A percentile compares a stretch with the other conserved stretches of the same genome.
Evolutionary conservation across 2,329 filamentous ascomycete species (phyloP).

Genomic region (Pseudocercospora vitis): DNA sequence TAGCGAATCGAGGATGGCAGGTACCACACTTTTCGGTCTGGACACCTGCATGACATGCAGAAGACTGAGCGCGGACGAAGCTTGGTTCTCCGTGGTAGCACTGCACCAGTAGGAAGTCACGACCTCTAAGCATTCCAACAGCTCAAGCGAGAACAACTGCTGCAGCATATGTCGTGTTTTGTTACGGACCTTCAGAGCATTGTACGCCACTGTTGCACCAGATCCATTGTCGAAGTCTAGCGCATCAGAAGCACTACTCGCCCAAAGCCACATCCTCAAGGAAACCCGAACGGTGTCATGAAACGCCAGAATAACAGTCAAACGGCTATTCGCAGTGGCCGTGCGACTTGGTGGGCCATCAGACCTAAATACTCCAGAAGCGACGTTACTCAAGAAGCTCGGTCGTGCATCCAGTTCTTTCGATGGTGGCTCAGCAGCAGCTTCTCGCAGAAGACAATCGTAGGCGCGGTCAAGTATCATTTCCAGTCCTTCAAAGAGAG

Average conservation of each 20-base stretch:
- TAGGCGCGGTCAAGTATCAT: slow-evolving; percentile 86
- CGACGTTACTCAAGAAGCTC: slow-evolving; percentile 91
- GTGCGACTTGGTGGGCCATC: slow-evolving; percentile 70
- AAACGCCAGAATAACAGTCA: slow-evolving; percentile 93
- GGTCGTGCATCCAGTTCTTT: slow-evolving; percentile 73
- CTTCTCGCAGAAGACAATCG: slow-evolving; percentile 74
- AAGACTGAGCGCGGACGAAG: slow-evolving; percentile 72
- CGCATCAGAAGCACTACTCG: slow-evolving; percentile 61
- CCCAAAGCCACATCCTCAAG: slow-evolving; percentile 95
- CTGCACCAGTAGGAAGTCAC: slow-evolving; percentile 79
- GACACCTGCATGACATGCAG: slow-evolving; percentile 90
- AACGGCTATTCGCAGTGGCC: slow-evolving; percentile 83
- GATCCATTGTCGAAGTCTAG: slow-evolving; percentile 62
- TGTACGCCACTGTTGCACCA: slow-evolving; percentile 81
- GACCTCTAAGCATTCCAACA: slow-evolving; percentile 89
- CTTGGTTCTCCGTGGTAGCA: slow-evolving; percentile 40
- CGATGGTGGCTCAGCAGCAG: slow-evolving; percentile 64
- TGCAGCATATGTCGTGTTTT: slow-evolving; percentile 83
- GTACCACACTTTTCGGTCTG: slow-evolving; percentile 85
- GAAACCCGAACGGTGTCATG: slow-evolving; percentile 93
- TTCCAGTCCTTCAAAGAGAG: slow-evolving; percentile 84
- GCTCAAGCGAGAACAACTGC: slow-evolving; percentile 88
- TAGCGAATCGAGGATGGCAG: slow-evolving; percentile 91
- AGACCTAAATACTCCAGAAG: slow-evolving; percentile 82
- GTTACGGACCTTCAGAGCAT: slow-evolving; percentile 86